These are phyloP conservation scores for Cytidiella melzeri DNA, from an alignment of 768 basidiomycete genomes.

Conservation along the genomic window DNA sequence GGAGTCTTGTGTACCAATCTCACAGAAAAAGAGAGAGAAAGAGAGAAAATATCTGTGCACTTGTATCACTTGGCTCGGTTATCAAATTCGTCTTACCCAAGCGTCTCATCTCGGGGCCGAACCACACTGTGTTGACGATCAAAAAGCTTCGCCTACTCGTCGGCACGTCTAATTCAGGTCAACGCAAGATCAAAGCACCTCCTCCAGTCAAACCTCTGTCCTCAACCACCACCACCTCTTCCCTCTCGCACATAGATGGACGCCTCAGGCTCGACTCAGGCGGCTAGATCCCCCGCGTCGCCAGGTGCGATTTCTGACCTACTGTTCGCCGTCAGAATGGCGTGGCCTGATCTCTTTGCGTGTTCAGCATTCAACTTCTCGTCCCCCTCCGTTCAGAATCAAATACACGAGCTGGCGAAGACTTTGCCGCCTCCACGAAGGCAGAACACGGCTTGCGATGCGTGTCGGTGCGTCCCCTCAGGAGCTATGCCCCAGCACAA, in stretches of 20 bases:
- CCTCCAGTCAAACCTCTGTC: neutral
- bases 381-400: slow-evolving; percentile 66
- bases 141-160: neutral
- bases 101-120: slow-evolving; percentile 3
- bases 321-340: too few relatives aligned
- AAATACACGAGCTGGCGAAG: slow-evolving; percentile 78
- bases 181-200: neutral
- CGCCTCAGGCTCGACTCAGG: neutral
- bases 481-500: too few relatives aligned
- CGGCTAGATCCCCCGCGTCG: neutral
- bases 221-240: neutral
- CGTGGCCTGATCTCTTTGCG: slow-evolving; percentile 87
- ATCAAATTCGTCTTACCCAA: neutral
- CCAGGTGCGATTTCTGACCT: too few relatives aligned
- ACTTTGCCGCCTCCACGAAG: slow-evolving; percentile 80
- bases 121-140: neutral
- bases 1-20: too few relatives aligned
- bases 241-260: neutral
- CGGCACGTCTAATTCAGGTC: neutral
- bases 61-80: neutral
- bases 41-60: too few relatives aligned
- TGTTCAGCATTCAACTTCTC: slow-evolving; percentile 55
- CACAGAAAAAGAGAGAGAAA: too few relatives aligned
- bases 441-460: slow-evolving; percentile 92
- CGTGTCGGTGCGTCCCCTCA: slow-evolving; percentile 65